These are phyloP conservation scores for Taiozyma sp. DNA, from an alignment of 1,139 yeast genomes.

Conservation along the genomic window DNA sequence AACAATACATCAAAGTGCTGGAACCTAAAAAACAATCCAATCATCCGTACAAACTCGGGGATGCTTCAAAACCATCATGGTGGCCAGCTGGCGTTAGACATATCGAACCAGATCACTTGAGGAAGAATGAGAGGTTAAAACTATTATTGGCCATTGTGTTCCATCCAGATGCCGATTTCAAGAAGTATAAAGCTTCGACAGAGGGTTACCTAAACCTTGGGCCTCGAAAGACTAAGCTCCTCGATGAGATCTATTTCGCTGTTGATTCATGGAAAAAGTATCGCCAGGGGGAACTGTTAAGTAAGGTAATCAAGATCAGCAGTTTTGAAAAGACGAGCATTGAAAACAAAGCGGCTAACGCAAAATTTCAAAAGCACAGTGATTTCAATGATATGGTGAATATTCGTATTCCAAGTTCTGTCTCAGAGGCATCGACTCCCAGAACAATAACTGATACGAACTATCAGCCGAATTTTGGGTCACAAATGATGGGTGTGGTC, in stretches of 20 bases:
- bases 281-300: not conserved
- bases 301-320: conserved; percentile 2
- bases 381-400: not conserved
- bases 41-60: conserved; percentile 56
- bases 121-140: conserved; percentile 48
- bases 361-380: not conserved
- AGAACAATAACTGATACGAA: not conserved
- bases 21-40: conserved; percentile 67
- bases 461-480: not conserved
- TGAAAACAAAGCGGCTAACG: not conserved
- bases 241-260: conserved; percentile 28
- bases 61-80: conserved; percentile 54
- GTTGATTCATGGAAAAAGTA: conserved; percentile 8
- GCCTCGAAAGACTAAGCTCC: conserved; percentile 14
- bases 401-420: not conserved
- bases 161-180: conserved; percentile 26
- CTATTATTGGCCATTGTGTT: conserved; percentile 43
- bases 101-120: conserved; percentile 71
- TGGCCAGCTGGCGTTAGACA: conserved; percentile 64
- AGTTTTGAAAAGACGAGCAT: conserved; percentile 3
- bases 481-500: not conserved
- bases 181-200: conserved; percentile 19
- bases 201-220: conserved; percentile 12
- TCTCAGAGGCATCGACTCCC: not conserved
- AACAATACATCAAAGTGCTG: conserved; percentile 59